These are phyloP conservation scores for Colletotrichum tropicale DNA, from an alignment of 2,329 filamentous ascomycete genomes.

Conservation along the genomic window DNA sequence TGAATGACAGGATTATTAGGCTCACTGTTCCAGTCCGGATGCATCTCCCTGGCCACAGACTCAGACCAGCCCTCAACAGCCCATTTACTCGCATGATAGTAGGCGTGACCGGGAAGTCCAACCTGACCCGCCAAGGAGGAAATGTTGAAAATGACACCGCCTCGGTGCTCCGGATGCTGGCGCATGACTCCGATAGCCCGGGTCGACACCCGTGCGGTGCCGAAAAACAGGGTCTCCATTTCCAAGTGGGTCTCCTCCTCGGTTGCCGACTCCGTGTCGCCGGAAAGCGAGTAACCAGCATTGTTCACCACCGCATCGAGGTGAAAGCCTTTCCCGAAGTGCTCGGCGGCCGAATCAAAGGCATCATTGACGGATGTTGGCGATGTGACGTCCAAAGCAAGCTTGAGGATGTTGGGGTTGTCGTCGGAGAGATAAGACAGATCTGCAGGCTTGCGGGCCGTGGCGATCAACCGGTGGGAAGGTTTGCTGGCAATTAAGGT, in stretches of 20 bases:
- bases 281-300: slow-evolving; percentile 31
- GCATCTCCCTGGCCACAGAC: slow-evolving; percentile 23
- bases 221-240: slow-evolving; percentile 50
- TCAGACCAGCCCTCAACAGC: slow-evolving; percentile 27
- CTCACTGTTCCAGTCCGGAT: slow-evolving; percentile 26
- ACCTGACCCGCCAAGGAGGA: slow-evolving; percentile 22
- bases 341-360: slow-evolving; percentile 30
- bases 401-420: slow-evolving; percentile 43
- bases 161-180: slow-evolving; percentile 24
- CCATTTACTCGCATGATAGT: slow-evolving; percentile 28
- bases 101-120: slow-evolving; percentile 24
- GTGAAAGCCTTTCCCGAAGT: slow-evolving; percentile 33
- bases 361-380: slow-evolving; percentile 36
- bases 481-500: slow-evolving; percentile 37
- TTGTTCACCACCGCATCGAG: slow-evolving; percentile 38
- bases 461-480: slow-evolving; percentile 48
- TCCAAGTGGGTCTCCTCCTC: slow-evolving; percentile 28
- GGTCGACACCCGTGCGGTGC: slow-evolving; percentile 41
- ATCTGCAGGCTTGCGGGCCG: slow-evolving; percentile 46
- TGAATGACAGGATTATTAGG: neutral
- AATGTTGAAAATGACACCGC: slow-evolving; percentile 28
- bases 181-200: slow-evolving; percentile 42
- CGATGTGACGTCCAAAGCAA: slow-evolving; percentile 53
- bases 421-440: slow-evolving; percentile 43
- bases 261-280: slow-evolving; percentile 31